Conservation (phyloP, 2,329 filamentous ascomycete genomes). For the Penicillium sp. region DNA sequence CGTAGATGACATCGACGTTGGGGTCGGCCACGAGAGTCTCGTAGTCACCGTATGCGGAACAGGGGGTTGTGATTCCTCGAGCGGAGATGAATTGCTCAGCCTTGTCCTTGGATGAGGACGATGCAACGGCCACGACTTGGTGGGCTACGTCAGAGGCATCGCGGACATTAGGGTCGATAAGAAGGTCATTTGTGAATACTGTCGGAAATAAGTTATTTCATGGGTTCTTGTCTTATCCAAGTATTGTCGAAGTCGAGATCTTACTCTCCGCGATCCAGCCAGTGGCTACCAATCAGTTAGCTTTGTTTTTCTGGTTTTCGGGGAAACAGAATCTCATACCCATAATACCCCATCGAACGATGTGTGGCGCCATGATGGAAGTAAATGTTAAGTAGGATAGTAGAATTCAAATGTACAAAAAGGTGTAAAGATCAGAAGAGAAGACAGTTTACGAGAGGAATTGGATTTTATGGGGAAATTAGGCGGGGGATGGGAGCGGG, state of each 20-base stretch:
- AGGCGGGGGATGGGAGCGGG: slow-evolving; percentile 23
- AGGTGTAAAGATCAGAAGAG: neutral
- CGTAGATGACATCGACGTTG: slow-evolving; percentile 75
- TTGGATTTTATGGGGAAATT: neutral
- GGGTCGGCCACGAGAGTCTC: slow-evolving; percentile 68
- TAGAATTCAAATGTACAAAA: neutral
- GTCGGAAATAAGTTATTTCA: neutral
- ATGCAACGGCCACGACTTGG: slow-evolving; percentile 68
- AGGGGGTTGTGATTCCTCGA: slow-evolving; percentile 58
- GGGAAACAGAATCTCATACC: slow-evolving; percentile 22
- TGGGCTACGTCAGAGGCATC: slow-evolving; percentile 65
- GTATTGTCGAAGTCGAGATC: slow-evolving; percentile 3
- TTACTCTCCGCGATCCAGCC: slow-evolving; percentile 38
- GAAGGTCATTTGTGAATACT: slow-evolving; percentile 67
- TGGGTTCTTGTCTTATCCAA: slow-evolving; percentile 1
- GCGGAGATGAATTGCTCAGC: slow-evolving; percentile 65
- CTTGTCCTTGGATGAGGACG: slow-evolving; percentile 61
- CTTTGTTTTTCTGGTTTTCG: neutral
- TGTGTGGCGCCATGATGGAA: slow-evolving; percentile 28
- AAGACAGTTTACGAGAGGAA: neutral
- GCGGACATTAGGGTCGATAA: slow-evolving; percentile 62
- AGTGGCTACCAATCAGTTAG: slow-evolving; percentile 31
- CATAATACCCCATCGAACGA: slow-evolving; percentile 39
- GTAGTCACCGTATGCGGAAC: slow-evolving; percentile 71
- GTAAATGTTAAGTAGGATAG: neutral